phyloP scores from a whole-genome alignment of 2,329 filamentous ascomycete genomes.

The Calonectria pteridis region DNA sequence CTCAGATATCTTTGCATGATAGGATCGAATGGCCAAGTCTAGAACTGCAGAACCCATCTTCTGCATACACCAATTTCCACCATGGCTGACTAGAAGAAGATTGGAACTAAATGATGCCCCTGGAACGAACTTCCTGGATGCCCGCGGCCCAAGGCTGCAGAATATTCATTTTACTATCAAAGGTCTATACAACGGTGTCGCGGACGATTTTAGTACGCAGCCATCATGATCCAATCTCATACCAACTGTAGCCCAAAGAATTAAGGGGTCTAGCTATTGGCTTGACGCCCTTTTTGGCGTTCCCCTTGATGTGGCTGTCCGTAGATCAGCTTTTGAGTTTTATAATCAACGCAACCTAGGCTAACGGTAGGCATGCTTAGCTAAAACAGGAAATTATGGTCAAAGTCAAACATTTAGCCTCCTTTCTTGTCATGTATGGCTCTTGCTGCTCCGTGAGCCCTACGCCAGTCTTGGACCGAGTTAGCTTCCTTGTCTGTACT shows the following conservation, averaged over 20 bases:
- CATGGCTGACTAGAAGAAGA: too few species aligned
- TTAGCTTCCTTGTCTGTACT: not conserved
- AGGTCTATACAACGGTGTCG: not conserved
- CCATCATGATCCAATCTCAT: not conserved
- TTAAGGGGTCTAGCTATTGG: not conserved
- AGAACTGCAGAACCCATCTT: too few species aligned
- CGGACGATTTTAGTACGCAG: not conserved
- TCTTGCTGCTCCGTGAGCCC: not conserved
- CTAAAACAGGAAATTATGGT: not conserved
- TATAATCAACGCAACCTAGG: not conserved
- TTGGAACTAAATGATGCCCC: too few species aligned
- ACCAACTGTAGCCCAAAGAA: not conserved
- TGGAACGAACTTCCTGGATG: too few species aligned
- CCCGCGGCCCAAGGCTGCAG: not conserved
- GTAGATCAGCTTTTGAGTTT: not conserved
- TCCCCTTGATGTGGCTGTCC: not conserved
- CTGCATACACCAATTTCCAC: too few species aligned
- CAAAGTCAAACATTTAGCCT: not conserved
- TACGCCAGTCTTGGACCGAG: not conserved
- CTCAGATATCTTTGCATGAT: too few species aligned
- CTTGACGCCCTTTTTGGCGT: not conserved
- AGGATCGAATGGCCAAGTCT: too few species aligned
- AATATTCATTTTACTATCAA: not conserved
- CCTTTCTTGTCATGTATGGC: not conserved
- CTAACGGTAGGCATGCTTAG: not conserved